A percentile compares a stretch with the other conserved stretches of the same genome.
phyloP scores from a whole-genome alignment of 2,329 filamentous ascomycete species.

The Fonsecaea nubica region DNA sequence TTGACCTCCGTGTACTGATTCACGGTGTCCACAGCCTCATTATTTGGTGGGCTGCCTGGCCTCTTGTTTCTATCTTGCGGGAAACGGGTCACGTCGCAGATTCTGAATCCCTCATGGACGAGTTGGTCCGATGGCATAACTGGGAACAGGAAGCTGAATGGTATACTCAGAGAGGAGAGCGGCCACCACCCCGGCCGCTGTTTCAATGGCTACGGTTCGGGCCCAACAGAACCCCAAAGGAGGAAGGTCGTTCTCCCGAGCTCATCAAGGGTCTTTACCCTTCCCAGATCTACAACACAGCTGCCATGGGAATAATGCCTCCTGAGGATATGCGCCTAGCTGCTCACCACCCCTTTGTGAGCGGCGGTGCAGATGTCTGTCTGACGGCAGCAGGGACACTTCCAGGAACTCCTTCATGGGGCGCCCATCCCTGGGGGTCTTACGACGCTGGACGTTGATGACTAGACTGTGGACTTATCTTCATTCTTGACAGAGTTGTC shows the following conservation, averaged over 20 bases:
- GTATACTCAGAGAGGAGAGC: not conserved
- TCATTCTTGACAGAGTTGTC: not conserved
- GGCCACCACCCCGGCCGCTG: constrained; percentile 1
- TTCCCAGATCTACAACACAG: not conserved
- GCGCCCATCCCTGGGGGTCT: not conserved
- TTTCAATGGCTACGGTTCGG: not conserved
- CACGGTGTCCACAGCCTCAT: not conserved
- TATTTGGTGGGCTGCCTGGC: constrained; percentile 7
- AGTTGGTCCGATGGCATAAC: constrained; percentile 3
- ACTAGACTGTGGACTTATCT: not conserved
- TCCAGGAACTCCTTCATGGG: not conserved
- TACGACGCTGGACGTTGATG: not conserved
- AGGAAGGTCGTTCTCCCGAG: not conserved
- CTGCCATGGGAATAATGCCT: not conserved
- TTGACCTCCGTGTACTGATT: not conserved
- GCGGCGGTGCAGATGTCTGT: not conserved
- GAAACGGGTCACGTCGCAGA: not conserved
- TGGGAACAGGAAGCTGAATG: constrained; percentile 12
- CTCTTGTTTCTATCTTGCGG: not conserved
- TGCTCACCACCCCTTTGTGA: not conserved
- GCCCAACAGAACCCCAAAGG: not conserved
- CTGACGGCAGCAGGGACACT: not conserved
- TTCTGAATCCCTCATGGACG: not conserved
- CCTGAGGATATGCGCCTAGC: not conserved
- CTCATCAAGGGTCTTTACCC: not conserved